Evolutionary conservation across 164 flowering plant species (phyloP), one percentile per base, ranked within the genome.

Genomic region (Piper betle): DNA sequence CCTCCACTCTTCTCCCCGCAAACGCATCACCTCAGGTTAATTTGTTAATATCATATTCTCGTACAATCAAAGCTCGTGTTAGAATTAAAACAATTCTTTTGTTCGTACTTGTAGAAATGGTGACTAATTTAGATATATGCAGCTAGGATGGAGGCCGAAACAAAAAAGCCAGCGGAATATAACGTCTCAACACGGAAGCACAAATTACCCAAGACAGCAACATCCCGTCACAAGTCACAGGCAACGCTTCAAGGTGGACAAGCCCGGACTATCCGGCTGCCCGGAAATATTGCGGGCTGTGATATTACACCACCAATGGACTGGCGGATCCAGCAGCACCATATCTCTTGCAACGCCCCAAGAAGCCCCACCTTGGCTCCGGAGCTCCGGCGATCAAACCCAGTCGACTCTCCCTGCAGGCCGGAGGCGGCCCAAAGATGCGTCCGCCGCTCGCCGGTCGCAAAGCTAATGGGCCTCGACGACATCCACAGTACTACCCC

Each of bases 281-380:
- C 61, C 25, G 63, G 37, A 6, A 58, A 41, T 9, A 15, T 33
- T 33, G 37, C 9, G 52, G n/a, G 52, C 20, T 10, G 15, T 38
- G 59, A 37, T 16, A 25, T 25, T 25, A 25, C 33, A 25, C 33
- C 33, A 25, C 33, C 33, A 25, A 25, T 25, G 33, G 33, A 25
- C 33, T 0, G 33, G 33, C 33, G 33, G 33, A 3, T 43, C 15
- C 63, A 65, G 20, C 40, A 43, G 64, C 68, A 64, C 52, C 65
- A 74, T n/a, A 42, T 69, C 19, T 71, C 80, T 7, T 72, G 66
- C 67, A 73, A 75, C 39, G 72, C 64, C 16, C 74, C 66, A 17
- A 64, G 84, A 16, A 84, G 85, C 63, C 91, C 88, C 3, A 77
- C 81, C 3, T 66, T 82, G 9, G 76, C 81, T 50, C 61, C 82